Evolutionary conservation across 805 yeast genomes (phyloP), one percentile per base, ranked within the genome.

Genomic region (Maudiozyma turicensis): DNA sequence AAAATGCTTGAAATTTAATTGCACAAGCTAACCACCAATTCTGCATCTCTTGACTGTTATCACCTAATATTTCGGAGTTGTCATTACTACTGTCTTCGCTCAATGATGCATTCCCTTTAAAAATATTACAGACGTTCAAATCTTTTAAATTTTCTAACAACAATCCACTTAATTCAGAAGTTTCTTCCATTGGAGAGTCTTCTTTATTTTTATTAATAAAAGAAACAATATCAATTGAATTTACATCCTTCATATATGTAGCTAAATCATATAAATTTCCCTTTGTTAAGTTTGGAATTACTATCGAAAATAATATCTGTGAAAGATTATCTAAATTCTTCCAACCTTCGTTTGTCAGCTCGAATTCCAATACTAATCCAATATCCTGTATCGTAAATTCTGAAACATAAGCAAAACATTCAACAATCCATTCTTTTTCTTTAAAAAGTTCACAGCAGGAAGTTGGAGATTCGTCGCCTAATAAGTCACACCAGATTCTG

Each of bases 381-480:
- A 65, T 63, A n/a, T 70, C 64, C 1, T 63, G 65, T 1, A 56
- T 47, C 2, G 76, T 54, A 30, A 76, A 55, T 2, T 58, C 52
- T 20, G 78, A 75, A 1, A 65, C 57, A 50, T 65, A 77, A 0
- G 82, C 77, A 40, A 59, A 57, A 3, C 78, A 63, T 0, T 65
- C 59, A 1, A 70, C 61, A 11, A 71, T 69, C 50, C 63, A 70
- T 20, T 65, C 72, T 39, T 54, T 58, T 5, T 51, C 45, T 20
- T 65, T 66, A 8, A 81, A 62, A 14, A 55, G 58, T 5, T 71
- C 61, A 52, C 74, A 73, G 6, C 84, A 58, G 0, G 87, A 76
- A 0, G 74, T 74, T 1, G 54, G 49, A 5, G 79, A 64, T 63
- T 84, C 91, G 60, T 80, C 81, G 1, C 91, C 91, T 45, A 82